These are phyloP conservation scores for Prunus salicina DNA, from an alignment of 306 rosid genomes.

Conservation along the genomic window DNA sequence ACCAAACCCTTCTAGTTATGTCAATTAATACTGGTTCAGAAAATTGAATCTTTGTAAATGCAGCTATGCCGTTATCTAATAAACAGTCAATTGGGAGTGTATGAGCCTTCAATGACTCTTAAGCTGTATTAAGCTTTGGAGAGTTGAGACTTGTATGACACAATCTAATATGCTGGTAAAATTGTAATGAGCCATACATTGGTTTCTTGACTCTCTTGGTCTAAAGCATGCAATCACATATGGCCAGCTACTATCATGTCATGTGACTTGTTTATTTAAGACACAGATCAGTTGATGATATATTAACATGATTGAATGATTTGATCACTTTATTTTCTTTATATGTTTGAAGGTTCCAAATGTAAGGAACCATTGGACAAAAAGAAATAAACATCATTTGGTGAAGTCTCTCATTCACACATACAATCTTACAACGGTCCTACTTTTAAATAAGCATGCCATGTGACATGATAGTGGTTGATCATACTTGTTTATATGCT, in stretches of 20 bases:
- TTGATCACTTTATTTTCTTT: background rate
- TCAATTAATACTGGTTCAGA: background rate
- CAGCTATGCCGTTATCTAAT: background rate
- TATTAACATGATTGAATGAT: background rate
- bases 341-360: background rate
- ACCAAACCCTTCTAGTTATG: background rate
- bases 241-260: constrained; percentile 20
- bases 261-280: constrained; percentile 22
- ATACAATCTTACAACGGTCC: background rate
- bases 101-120: background rate
- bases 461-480: constrained; percentile 22
- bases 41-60: background rate
- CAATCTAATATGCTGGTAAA: background rate
- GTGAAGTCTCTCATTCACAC: constrained; percentile 16
- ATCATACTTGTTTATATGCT: constrained; percentile 13
- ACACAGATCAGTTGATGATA: background rate
- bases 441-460: constrained; percentile 14
- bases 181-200: background rate
- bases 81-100: background rate
- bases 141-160: background rate
- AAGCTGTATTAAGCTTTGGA: background rate
- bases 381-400: constrained; percentile 5
- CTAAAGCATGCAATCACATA: background rate
- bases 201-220: background rate
- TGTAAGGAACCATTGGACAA: background rate